phyloP scores from a whole-genome alignment of 371 early-diverging fungal species.

The Choanephora cucurbitarum region DNA sequence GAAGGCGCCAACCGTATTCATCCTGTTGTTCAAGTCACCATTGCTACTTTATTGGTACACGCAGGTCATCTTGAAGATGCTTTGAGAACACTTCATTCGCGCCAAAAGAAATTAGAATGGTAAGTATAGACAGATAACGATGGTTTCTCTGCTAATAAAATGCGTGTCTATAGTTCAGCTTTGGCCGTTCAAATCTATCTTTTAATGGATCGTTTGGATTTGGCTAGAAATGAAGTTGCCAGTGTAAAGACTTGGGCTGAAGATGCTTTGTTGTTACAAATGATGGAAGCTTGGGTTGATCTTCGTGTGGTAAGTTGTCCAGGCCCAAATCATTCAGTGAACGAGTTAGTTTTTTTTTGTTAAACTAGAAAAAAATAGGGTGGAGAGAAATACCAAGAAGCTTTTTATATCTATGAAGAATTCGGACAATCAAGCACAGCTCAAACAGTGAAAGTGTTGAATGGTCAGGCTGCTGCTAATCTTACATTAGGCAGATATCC shows the following conservation, averaged over 20 bases:
- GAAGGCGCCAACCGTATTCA: conserved; percentile 47
- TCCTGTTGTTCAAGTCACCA: conserved; percentile 48
- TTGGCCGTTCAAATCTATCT: conserved; percentile 81
- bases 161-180: conserved; percentile 56
- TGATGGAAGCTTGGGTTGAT: conserved; percentile 92
- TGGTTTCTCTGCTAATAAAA: neutral
- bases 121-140: too few species aligned
- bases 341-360: too few species aligned
- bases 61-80: conserved; percentile 55
- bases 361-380: too few species aligned
- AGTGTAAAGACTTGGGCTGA: conserved; percentile 84
- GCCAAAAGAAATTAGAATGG: conserved; percentile 83
- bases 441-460: conserved; percentile 78
- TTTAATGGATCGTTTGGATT: conserved; percentile 79
- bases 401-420: conserved; percentile 93
- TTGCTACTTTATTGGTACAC: conserved; percentile 48
- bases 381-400: conserved; percentile 83
- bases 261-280: conserved; percentile 88
- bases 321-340: neutral
- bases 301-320: conserved; percentile 60
- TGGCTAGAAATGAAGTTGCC: conserved; percentile 83
- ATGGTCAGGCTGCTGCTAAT: conserved; percentile 83
- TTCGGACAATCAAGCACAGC: conserved; percentile 76
- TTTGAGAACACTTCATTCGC: conserved; percentile 64
- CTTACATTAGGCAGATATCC: conserved; percentile 82